Percentiles rank a stretch among this genome's conserved stretches.
phyloP scores from a whole-genome alignment of 768 basidiomycete genomes.

The Naganishia kalamii region DNA sequence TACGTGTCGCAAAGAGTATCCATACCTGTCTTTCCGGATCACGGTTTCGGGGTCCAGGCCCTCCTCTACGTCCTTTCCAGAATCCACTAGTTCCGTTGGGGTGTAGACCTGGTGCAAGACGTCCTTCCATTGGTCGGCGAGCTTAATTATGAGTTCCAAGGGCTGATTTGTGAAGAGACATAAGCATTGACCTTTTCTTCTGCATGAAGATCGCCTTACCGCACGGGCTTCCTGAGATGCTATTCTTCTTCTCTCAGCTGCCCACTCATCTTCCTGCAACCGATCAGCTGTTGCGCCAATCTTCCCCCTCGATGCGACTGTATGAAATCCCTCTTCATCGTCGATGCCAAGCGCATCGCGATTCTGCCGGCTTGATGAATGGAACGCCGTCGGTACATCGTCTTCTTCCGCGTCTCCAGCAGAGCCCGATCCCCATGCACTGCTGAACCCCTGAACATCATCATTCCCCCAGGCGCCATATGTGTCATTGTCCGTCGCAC shows the following conservation, averaged over 20 bases:
- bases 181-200: neutral
- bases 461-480: neutral
- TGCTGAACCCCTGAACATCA: too few relatives aligned
- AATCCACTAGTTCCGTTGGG: constrained; percentile 22
- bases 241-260: constrained; percentile 35
- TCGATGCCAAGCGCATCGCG: neutral
- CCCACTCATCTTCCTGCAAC: constrained; percentile 41
- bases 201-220: constrained; percentile 27
- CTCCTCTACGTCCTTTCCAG: constrained; percentile 23
- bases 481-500: neutral
- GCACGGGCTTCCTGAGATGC: constrained; percentile 33
- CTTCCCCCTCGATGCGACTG: neutral
- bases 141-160: constrained; percentile 32
- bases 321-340: constrained; percentile 5
- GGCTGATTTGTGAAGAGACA: constrained; percentile 7
- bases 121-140: constrained; percentile 30
- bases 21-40: neutral
- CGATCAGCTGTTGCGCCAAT: neutral
- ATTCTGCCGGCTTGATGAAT: neutral
- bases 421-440: neutral
- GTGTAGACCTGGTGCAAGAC: constrained; percentile 10
- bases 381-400: constrained; percentile 8
- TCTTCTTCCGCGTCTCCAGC: neutral
- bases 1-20: constrained; percentile 27
- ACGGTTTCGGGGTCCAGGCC: neutral